phyloP scores from a whole-genome alignment of 345 rosid genomes.

The Camelina sativa region DNA sequence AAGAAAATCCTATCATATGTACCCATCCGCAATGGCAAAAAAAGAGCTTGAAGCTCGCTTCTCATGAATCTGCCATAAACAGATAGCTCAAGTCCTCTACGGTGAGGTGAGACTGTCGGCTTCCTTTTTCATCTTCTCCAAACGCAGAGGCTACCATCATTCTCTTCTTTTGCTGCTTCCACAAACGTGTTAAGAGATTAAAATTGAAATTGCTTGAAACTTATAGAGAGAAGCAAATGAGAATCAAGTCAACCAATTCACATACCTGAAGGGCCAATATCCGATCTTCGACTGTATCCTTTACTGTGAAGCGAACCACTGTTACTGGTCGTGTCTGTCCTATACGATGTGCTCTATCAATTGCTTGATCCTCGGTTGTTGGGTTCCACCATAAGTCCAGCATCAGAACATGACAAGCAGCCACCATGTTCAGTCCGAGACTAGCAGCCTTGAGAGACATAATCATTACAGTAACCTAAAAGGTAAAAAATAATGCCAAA shows the following conservation, averaged over 20 bases:
- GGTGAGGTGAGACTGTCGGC: constrained; percentile 77
- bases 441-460: constrained; percentile 99
- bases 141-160: constrained; percentile 94
- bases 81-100: constrained; percentile 87
- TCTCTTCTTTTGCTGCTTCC: constrained; percentile 86
- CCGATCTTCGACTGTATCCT: constrained; percentile 93
- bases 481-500: neutral
- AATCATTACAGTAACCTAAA: constrained; percentile 86
- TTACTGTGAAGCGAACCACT: constrained; percentile 83
- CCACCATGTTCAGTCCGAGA: constrained; percentile 96
- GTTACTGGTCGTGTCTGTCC: constrained; percentile 94
- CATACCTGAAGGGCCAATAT: constrained; percentile 87
- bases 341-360: constrained; percentile 97
- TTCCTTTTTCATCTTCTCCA: constrained; percentile 85
- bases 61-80: constrained; percentile 66
- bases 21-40: constrained; percentile 36
- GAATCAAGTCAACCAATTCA: neutral
- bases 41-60: constrained; percentile 23
- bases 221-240: neutral
- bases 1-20: constrained; percentile 40
- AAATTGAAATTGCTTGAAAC: constrained; percentile 10
- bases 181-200: constrained; percentile 17
- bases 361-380: constrained; percentile 94
- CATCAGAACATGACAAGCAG: constrained; percentile 88
- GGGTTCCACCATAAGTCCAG: constrained; percentile 99